These are phyloP conservation scores for Pleurozium schreberi DNA, from an alignment of 225 moss, liverwort and hornwort genomes.

Conservation along the genomic window DNA sequence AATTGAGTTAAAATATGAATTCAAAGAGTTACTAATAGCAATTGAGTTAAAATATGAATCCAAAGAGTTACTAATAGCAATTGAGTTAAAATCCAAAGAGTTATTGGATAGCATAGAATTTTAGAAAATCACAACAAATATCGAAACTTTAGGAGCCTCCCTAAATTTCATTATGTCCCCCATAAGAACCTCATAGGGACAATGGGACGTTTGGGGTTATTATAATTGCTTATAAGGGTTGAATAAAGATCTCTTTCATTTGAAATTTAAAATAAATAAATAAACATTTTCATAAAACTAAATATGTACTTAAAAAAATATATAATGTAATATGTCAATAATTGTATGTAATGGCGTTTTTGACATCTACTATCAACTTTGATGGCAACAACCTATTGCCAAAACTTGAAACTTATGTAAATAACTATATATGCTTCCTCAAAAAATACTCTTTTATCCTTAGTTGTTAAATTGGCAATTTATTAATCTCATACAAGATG, in stretches of 20 bases:
- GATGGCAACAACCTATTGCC: background rate
- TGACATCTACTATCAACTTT: background rate
- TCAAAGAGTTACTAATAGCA: background rate
- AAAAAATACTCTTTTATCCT: no score
- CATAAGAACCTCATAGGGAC: fast-evolving
- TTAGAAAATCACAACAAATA: background rate
- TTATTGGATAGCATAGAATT: background rate
- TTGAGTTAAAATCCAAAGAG: background rate
- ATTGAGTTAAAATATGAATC: background rate
- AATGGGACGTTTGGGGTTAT: background rate
- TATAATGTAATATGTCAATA: no score
- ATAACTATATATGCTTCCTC: fast-evolving
- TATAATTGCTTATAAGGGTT: background rate
- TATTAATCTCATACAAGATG: background rate
- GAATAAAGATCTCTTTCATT: background rate
- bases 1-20: no score
- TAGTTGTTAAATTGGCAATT: background rate
- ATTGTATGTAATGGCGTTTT: no score
- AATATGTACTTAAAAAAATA: no score
- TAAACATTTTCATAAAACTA: background rate
- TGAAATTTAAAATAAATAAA: background rate
- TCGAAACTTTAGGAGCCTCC: fast-evolving
- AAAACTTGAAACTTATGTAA: no score
- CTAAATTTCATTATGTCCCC: background rate
- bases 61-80: background rate